Conservation (phyloP, 225 moss, liverwort and hornwort genomes). For the Thuidium tamariscinum region DNA sequence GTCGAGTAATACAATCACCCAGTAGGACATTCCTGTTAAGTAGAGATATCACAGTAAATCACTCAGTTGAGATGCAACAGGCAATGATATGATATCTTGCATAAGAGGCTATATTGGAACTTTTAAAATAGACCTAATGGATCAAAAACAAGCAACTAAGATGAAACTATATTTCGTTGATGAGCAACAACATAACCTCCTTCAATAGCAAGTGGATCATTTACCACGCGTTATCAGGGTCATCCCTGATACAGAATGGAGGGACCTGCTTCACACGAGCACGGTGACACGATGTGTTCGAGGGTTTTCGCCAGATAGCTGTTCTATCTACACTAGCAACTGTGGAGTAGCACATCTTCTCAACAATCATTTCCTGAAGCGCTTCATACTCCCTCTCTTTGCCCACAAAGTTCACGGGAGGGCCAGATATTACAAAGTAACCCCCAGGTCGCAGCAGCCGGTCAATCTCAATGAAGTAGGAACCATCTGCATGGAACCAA, state of each 20-base stretch:
- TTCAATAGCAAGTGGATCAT: background rate
- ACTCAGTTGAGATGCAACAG: background rate
- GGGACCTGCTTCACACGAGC: conserved; percentile 18
- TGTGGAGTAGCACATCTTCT: conserved; percentile 24
- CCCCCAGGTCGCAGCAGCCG: conserved; percentile 50
- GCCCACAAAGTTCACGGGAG: conserved; percentile 36
- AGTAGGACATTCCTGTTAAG: conserved; percentile 27
- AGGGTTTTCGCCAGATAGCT: conserved; percentile 38
- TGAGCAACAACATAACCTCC: background rate
- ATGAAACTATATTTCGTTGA: background rate
- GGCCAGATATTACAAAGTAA: conserved; percentile 39
- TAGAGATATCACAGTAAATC: background rate
- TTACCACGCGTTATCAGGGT: conserved; percentile 36
- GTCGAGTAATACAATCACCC: conserved; percentile 24
- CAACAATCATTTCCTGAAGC: conserved; percentile 23
- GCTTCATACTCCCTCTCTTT: conserved; percentile 42
- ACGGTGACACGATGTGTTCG: conserved; percentile 17
- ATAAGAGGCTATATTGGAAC: background rate
- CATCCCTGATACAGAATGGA: conserved; percentile 16
- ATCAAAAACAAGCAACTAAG: background rate
- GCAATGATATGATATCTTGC: background rate
- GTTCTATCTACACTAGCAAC: conserved; percentile 14
- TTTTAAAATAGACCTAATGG: background rate
- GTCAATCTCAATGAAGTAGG: conserved; percentile 42
- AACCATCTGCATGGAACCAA: conserved; percentile 28